phyloP scores from a whole-genome alignment of 345 rosid species.

The Moricandia arvensis region DNA sequence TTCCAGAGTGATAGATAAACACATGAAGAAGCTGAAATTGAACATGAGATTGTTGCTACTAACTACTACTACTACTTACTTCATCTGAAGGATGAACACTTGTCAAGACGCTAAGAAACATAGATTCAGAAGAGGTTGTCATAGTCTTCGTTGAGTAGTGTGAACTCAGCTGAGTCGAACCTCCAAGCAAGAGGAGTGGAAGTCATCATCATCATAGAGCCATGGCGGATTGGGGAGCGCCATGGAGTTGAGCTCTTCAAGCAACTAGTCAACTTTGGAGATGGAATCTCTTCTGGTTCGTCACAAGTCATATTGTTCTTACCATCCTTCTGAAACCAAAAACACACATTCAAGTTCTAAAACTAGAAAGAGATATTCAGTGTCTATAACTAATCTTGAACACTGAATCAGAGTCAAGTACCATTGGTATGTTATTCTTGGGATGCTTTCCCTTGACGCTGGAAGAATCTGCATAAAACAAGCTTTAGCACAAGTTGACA shows the following conservation, averaged over 20 bases:
- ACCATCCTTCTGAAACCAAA: conserved; percentile 31
- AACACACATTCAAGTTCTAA: too few species aligned
- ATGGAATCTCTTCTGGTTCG: conserved; percentile 43
- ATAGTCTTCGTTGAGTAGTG: conserved; percentile 43
- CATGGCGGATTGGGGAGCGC: conserved; percentile 32
- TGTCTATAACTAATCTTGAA: too few species aligned
- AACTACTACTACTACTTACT: not conserved
- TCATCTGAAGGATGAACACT: conserved; percentile 37
- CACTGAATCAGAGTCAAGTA: not conserved
- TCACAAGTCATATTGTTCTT: conserved; percentile 29
- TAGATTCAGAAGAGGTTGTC: conserved; percentile 26
- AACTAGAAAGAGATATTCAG: too few species aligned
- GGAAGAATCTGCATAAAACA: conserved; percentile 21
- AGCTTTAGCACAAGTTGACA: not conserved
- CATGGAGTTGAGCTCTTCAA: conserved; percentile 33
- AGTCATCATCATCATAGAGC: conserved; percentile 31
- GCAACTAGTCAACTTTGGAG: conserved; percentile 44
- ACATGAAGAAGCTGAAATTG: conserved; percentile 10
- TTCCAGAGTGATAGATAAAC: conserved; percentile 6
- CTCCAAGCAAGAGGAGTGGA: conserved; percentile 44
- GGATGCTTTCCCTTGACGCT: conserved; percentile 11
- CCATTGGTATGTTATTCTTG: not conserved
- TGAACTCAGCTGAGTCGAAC: conserved; percentile 45
- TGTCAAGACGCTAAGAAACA: not conserved
- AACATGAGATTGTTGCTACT: not conserved